phyloP scores from a whole-genome alignment of 2,329 filamentous ascomycete genomes.

The Aspergillus fischeri region DNA sequence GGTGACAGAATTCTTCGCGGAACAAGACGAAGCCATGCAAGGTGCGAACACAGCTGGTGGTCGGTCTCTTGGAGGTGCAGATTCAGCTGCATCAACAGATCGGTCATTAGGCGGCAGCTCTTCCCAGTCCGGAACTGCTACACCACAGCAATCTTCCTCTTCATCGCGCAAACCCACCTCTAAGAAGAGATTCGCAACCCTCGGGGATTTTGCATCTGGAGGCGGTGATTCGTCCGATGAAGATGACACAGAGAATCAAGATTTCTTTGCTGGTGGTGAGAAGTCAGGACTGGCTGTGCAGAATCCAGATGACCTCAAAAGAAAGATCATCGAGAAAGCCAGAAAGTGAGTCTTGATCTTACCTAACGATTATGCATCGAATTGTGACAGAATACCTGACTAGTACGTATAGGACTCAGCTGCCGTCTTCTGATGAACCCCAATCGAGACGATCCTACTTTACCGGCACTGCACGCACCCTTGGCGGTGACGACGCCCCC shows the following conservation, averaged over 20 bases:
- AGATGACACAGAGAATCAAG: slow-evolving; percentile 50
- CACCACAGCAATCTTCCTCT: slow-evolving; percentile 25
- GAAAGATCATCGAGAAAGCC: slow-evolving; percentile 48
- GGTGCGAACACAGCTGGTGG: slow-evolving; percentile 27
- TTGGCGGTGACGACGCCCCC: slow-evolving; percentile 61
- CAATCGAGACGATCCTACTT: slow-evolving; percentile 46
- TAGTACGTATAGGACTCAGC: slow-evolving; percentile 22
- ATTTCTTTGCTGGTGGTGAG: slow-evolving; percentile 63
- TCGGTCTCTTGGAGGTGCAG: slow-evolving; percentile 20
- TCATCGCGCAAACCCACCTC: slow-evolving; percentile 25
- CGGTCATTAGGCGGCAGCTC: slow-evolving; percentile 31
- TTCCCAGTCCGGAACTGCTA: slow-evolving; percentile 26
- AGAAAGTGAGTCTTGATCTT: slow-evolving; percentile 21
- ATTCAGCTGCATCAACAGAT: slow-evolving; percentile 22
- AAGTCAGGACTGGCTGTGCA: slow-evolving; percentile 66
- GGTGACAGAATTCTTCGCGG: slow-evolving; percentile 57
- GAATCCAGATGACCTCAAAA: slow-evolving; percentile 56
- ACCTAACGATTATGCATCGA: not conserved
- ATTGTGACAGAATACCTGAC: slow-evolving; percentile 1
- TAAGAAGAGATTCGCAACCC: slow-evolving; percentile 46
- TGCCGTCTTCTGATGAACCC: slow-evolving; percentile 41
- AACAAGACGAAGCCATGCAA: slow-evolving; percentile 39
- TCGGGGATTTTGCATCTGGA: slow-evolving; percentile 41
- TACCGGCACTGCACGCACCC: slow-evolving; percentile 58
- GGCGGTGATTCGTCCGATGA: slow-evolving; percentile 46